Evolutionary conservation across 257 asterid genomes (phyloP).

Genomic region (Asclepias syriaca): DNA sequence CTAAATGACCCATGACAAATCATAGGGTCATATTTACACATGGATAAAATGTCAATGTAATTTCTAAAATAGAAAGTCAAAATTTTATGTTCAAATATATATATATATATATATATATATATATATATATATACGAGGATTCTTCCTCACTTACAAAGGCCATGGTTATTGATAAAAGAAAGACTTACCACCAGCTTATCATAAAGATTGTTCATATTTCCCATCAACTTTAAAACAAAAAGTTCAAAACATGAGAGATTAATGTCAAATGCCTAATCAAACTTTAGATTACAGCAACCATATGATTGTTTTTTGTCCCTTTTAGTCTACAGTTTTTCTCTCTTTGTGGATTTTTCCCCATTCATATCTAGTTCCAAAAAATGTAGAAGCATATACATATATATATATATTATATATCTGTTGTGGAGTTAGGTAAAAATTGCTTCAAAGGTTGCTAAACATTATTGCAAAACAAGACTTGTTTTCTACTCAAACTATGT

Average conservation of each 20-base stretch:
- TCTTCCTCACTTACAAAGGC: no score
- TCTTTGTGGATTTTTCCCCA: neutral
- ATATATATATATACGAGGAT: no score
- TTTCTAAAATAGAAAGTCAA: no score
- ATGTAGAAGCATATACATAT: no score
- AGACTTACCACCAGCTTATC: no score
- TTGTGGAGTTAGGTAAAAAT: constrained; percentile 13
- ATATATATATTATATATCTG: no score
- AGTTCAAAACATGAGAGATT: neutral
- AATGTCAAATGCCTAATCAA: neutral
- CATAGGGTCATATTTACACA: no score
- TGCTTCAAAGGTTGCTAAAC: constrained; percentile 33
- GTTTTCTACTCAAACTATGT: constrained; percentile 45
- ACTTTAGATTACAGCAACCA: neutral
- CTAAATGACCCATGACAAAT: no score
- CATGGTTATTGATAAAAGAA: neutral
- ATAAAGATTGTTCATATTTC: neutral
- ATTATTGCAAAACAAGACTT: constrained; percentile 49
- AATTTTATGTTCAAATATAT: no score
- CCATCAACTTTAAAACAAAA: neutral
- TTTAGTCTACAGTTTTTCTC: neutral
- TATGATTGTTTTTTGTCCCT: neutral
- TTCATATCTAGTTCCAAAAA: neutral
- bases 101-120: no score
- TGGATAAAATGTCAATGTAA: no score